phyloP scores from a whole-genome alignment of 345 rosid species.

The Limnanthes douglasii region DNA sequence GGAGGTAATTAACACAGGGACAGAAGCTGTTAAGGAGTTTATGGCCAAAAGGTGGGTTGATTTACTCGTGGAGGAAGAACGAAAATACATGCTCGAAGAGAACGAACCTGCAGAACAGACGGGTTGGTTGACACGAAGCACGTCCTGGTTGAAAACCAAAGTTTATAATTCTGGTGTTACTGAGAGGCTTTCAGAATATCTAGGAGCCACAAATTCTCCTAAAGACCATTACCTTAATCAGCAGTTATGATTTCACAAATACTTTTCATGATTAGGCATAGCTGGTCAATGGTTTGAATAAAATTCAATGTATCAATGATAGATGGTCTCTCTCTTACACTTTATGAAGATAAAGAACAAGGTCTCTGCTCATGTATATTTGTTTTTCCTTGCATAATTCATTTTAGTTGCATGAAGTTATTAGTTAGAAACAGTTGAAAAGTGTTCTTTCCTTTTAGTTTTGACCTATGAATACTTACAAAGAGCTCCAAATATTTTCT shows the following conservation, averaged over 20 bases:
- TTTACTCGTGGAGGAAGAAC: conserved; percentile 44
- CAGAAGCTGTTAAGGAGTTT: conserved; percentile 49
- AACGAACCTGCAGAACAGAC: conserved; percentile 35
- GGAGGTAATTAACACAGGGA: conserved; percentile 57
- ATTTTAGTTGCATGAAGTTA: too few relatives aligned
- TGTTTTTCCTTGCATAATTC: too few relatives aligned
- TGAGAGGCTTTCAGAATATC: conserved; percentile 16
- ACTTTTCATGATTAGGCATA: too few relatives aligned
- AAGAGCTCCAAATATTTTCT: too few relatives aligned
- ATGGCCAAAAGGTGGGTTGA: conserved; percentile 69
- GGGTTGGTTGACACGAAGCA: conserved; percentile 70
- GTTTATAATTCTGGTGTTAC: conserved; percentile 38
- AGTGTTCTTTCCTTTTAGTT: too few relatives aligned
- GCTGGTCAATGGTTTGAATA: too few relatives aligned
- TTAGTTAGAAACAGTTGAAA: too few relatives aligned
- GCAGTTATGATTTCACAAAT: conserved; percentile 34
- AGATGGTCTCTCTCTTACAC: too few relatives aligned
- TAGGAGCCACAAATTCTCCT: conserved; percentile 20
- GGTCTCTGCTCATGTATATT: too few relatives aligned
- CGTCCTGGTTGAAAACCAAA: conserved; percentile 37
- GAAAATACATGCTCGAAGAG: conserved; percentile 35
- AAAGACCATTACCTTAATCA: conserved; percentile 41
- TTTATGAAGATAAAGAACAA: too few relatives aligned
- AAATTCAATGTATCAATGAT: too few relatives aligned
- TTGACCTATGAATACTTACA: too few relatives aligned